These are phyloP conservation scores for Ambrosiella xylebori DNA, from an alignment of 2,329 filamentous ascomycete genomes.

Conservation along the genomic window DNA sequence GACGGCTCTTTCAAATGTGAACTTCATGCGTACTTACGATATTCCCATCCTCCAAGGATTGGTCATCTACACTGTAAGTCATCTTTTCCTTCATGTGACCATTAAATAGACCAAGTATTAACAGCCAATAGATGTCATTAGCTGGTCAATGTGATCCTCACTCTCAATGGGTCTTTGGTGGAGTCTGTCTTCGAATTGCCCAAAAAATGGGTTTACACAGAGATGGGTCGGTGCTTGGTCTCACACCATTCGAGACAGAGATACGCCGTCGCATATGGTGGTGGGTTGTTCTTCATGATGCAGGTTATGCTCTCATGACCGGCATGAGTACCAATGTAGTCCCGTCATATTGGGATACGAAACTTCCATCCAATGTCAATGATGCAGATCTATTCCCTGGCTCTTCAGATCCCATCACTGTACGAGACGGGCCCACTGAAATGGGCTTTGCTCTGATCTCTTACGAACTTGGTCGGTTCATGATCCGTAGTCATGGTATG, in stretches of 20 bases:
- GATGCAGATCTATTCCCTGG: slow-evolving; percentile 39
- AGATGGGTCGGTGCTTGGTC: slow-evolving; percentile 37
- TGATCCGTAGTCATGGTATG: slow-evolving; percentile 25
- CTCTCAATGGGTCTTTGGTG: slow-evolving; percentile 42
- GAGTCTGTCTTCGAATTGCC: slow-evolving; percentile 43
- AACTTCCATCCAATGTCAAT: slow-evolving; percentile 38
- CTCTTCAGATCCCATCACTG: slow-evolving; percentile 32
- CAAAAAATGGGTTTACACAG: slow-evolving; percentile 51
- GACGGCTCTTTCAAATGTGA: slow-evolving; percentile 30
- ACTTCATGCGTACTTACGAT: slow-evolving; percentile 42
- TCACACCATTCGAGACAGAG: slow-evolving; percentile 47
- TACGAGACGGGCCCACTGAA: slow-evolving; percentile 40
- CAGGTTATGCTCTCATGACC: slow-evolving; percentile 38
- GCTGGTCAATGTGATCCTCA: slow-evolving; percentile 42
- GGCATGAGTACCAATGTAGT: slow-evolving; percentile 37
- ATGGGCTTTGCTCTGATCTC: slow-evolving; percentile 40
- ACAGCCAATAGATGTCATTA: slow-evolving; percentile 29
- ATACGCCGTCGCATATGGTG: slow-evolving; percentile 53
- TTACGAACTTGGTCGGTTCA: slow-evolving; percentile 32
- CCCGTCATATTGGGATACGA: slow-evolving; percentile 38
- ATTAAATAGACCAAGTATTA: neutral
- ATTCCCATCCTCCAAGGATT: slow-evolving; percentile 42
- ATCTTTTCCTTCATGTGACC: too few species aligned
- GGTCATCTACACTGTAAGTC: slow-evolving; percentile 36
- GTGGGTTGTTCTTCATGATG: slow-evolving; percentile 42